phyloP scores from a whole-genome alignment of 805 yeast species.

The Spathaspora passalidarum region DNA sequence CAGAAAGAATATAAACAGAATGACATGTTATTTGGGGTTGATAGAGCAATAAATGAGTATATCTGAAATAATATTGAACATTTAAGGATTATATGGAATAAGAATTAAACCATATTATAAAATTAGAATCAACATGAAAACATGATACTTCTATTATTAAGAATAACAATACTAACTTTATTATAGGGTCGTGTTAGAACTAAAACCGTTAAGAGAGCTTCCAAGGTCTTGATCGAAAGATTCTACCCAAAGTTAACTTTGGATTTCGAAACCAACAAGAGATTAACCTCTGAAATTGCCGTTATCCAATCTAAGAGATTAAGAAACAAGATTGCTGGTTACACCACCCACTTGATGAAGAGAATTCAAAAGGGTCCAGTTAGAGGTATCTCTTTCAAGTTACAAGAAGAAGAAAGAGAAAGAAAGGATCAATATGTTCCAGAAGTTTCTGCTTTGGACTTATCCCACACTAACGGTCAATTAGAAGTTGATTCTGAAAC shows the following conservation, averaged over 20 bases:
- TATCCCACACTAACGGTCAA: conserved; percentile 92
- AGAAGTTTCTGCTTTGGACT: conserved; percentile 99
- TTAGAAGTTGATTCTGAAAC: conserved; percentile 97
- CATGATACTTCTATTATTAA: neutral
- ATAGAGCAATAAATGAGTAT: too few species aligned
- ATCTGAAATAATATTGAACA: too few species aligned
- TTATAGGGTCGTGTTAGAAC: conserved; percentile 99
- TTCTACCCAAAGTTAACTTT: conserved; percentile 99
- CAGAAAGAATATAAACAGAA: too few species aligned
- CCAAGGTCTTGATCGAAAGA: conserved; percentile 98
- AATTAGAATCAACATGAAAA: neutral
- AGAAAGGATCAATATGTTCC: conserved; percentile 99
- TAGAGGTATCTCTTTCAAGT: conserved; percentile 99
- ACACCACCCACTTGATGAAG: conserved; percentile 99
- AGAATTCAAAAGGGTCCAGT: conserved; percentile 99
- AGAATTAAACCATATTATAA: too few species aligned
- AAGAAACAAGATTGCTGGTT: conserved; percentile 99
- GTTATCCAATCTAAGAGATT: conserved; percentile 99
- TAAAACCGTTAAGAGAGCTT: conserved; percentile 99
- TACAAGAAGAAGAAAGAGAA: conserved; percentile 99
- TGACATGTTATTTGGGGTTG: too few species aligned
- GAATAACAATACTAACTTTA: conserved; percentile 23
- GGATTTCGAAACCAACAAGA: conserved; percentile 99
- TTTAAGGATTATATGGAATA: too few species aligned
- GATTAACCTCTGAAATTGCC: conserved; percentile 97